Evolutionary conservation across 768 basidiomycete genomes (phyloP).

Genomic region (Boletus rufocinnamomeus): DNA sequence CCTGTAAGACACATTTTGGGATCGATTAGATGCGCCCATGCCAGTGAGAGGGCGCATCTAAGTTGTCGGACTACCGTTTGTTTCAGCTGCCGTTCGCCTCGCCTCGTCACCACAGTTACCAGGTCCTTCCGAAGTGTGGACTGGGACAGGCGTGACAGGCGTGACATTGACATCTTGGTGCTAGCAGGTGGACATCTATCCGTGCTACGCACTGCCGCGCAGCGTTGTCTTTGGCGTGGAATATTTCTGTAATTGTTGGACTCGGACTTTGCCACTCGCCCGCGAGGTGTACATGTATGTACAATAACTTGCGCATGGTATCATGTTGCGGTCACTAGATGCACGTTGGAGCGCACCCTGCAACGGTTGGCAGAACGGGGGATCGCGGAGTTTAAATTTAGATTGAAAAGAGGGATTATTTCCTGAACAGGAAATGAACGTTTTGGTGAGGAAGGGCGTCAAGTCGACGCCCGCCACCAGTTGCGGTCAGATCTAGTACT

Average conservation of each 20-base stretch:
- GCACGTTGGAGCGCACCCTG: constrained; percentile 5
- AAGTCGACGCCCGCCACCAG: too few species aligned
- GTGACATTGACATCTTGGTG: background rate
- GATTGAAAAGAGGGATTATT: background rate
- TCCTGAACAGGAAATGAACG: background rate
- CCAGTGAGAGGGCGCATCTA: background rate
- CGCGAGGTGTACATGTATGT: background rate
- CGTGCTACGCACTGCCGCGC: too few species aligned
- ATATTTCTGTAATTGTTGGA: background rate
- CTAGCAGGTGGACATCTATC: background rate
- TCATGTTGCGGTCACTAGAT: background rate
- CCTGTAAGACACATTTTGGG: background rate
- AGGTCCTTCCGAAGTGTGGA: background rate
- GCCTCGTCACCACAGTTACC: background rate
- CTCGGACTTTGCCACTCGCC: background rate
- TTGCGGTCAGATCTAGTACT: background rate
- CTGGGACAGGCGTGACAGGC: background rate
- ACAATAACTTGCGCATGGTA: background rate
- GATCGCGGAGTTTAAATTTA: background rate
- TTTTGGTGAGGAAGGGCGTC: background rate
- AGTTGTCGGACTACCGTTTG: background rate
- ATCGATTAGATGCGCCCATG: background rate
- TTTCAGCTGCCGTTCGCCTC: background rate
- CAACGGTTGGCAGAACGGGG: constrained; percentile 2
- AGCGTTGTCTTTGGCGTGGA: background rate